These are phyloP conservation scores for Lentinula edodes DNA, from an alignment of 768 basidiomycete species.

Conservation along the genomic window DNA sequence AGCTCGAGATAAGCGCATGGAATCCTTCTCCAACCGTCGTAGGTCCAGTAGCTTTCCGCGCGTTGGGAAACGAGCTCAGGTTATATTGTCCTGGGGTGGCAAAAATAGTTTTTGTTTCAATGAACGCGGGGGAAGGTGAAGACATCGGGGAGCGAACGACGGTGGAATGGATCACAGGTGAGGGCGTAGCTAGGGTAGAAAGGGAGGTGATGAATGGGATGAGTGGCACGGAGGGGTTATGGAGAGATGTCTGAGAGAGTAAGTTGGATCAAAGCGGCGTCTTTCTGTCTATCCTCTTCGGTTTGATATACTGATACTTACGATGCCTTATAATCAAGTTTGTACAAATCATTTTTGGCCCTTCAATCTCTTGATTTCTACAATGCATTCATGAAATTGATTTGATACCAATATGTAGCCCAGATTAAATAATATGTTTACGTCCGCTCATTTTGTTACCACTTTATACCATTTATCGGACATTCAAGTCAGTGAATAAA, in stretches of 20 bases:
- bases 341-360: too few species aligned
- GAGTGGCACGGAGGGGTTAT: conserved; percentile 16
- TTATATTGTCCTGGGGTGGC: conserved; percentile 50
- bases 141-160: conserved; percentile 53
- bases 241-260: conserved; percentile 24
- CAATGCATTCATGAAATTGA: too few species aligned
- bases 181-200: conserved; percentile 22
- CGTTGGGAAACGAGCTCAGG: conserved; percentile 54
- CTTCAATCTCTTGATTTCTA: neutral
- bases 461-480: too few species aligned
- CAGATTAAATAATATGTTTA: too few species aligned
- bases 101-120: conserved; percentile 51
- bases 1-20: conserved; percentile 65
- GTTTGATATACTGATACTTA: neutral
- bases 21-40: conserved; percentile 42
- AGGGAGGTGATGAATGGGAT: conserved; percentile 12
- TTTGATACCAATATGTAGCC: too few species aligned
- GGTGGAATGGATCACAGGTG: conserved; percentile 21
- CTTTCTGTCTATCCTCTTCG: neutral
- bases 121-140: conserved; percentile 10
- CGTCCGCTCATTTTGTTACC: too few species aligned
- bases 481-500: too few species aligned
- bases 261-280: too few species aligned
- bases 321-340: too few species aligned
- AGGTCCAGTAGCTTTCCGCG: conserved; percentile 46